phyloP scores from a whole-genome alignment of 306 rosid genomes.

The Vigna mungo region DNA sequence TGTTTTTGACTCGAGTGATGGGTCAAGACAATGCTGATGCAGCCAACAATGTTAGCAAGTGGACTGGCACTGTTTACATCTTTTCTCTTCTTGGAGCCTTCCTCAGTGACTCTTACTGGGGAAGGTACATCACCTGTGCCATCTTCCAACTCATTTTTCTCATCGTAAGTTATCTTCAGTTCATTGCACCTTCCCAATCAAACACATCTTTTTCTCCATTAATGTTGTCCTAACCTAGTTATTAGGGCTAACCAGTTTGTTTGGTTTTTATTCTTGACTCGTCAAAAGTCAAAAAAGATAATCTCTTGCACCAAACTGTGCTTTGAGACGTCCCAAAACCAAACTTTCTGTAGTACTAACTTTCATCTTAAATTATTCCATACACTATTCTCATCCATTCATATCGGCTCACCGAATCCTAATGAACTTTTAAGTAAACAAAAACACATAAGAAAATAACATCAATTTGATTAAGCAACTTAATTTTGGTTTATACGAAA shows the following conservation, averaged over 20 bases:
- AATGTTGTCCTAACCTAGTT: neutral
- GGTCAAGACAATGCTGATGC: conserved; percentile 85
- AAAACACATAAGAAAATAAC: neutral
- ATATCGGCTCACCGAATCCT: neutral
- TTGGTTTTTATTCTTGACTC: neutral
- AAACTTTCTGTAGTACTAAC: neutral
- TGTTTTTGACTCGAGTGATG: conserved; percentile 71
- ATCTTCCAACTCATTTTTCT: conserved; percentile 65
- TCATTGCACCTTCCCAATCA: neutral
- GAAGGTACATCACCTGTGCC: conserved; percentile 50
- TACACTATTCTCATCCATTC: neutral
- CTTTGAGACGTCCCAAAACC: neutral
- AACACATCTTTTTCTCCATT: neutral
- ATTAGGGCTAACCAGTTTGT: neutral
- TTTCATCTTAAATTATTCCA: neutral
- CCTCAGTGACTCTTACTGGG: conserved; percentile 85
- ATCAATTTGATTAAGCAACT: conserved; percentile 6
- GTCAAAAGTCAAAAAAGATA: neutral
- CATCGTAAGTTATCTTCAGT: conserved; percentile 52
- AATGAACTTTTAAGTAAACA: neutral
- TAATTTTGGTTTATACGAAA: neutral
- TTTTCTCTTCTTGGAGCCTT: conserved; percentile 88
- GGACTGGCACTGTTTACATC: conserved; percentile 83
- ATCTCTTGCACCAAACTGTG: neutral
- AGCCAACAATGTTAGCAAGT: conserved; percentile 81